Base-by-base conservation (phyloP, 148 eudicot species). In the Cornus controversa region DNA sequence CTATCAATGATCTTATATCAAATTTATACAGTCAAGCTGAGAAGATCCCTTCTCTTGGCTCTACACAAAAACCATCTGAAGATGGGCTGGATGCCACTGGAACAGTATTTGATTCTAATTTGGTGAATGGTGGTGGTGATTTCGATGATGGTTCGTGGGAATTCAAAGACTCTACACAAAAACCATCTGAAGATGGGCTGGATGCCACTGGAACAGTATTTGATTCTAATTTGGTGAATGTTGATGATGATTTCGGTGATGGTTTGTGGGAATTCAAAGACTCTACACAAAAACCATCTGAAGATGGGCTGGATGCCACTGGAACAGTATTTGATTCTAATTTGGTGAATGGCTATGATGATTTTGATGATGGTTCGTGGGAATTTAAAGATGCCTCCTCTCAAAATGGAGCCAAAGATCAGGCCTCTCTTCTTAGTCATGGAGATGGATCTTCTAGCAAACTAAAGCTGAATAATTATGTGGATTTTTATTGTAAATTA, bases 1-100 rank as follows among this genome's bases (percentile, higher is more conserved):
- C 95, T 47, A 87, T 94, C 67, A 82, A 84, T 69, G 98, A 94
- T 84, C 82, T 89, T 70, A 71, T 92, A 78, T 88, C 93, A 81
- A 83, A 82, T 79, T 81, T 94, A 70, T 92, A 94, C 80, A 86
- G 86, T 74, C 85, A 92, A 87, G 85, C 89, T 67, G 88, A 82
- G 72, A 80, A 71, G 77, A 71, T 47, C 73, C 76, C 85, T 75
- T 66, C 87, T 18, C 81, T 72, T 73, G 77, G n/a, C 64, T 53
- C 79, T 63, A 54, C 75, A 62, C 71, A 66, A 66, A 77, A 73
- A 24, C 72, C 69, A 75, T 64, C 71, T 78, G 87, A 78, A 76
- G 80, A 72, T 85, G 87, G 78, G 67, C 75, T 76, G 67, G 40
- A 71, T 60, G 72, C 82, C 74, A 66, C 83, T 10, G 74, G 72